phyloP scores from a whole-genome alignment of 306 rosid genomes.

The Luffa acutangula region DNA sequence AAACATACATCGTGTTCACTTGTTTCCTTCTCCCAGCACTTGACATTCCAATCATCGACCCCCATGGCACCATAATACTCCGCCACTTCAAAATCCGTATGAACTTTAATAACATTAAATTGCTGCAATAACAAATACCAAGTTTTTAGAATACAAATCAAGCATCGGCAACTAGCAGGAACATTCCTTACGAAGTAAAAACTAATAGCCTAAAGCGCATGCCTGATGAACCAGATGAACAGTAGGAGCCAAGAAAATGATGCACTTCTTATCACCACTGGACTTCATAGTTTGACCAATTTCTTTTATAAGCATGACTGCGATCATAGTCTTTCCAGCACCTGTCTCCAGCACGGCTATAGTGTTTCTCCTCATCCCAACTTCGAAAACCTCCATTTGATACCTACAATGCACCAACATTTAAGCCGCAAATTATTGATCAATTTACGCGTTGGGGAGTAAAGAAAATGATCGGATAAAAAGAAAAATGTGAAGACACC shows the following conservation, averaged over 20 bases:
- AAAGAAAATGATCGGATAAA: neutral
- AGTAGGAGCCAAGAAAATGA: conserved; percentile 79
- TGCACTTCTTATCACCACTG: conserved; percentile 24
- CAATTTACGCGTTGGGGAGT: neutral
- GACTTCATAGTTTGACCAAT: conserved; percentile 35
- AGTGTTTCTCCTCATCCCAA: conserved; percentile 55
- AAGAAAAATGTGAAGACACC: conserved; percentile 22
- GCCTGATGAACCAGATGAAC: conserved; percentile 88
- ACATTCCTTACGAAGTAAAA: neutral
- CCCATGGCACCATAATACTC: conserved; percentile 78
- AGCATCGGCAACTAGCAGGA: neutral
- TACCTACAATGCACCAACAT: conserved; percentile 26
- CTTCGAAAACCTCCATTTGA: conserved; percentile 53
- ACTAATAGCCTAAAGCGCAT: neutral
- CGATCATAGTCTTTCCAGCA: conserved; percentile 69
- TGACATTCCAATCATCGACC: conserved; percentile 58
- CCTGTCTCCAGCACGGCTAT: conserved; percentile 86
- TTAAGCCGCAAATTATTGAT: neutral
- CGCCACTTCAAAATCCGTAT: conserved; percentile 47
- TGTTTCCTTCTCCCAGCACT: conserved; percentile 63
- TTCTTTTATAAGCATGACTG: conserved; percentile 61
- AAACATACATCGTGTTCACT: conserved; percentile 51
- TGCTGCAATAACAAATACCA: conserved; percentile 46
- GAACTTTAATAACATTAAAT: conserved; percentile 37
- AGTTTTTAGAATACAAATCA: neutral